These are phyloP conservation scores for Arachnomyces sp. DNA, from an alignment of 2,329 filamentous ascomycete species.

Conservation along the genomic window DNA sequence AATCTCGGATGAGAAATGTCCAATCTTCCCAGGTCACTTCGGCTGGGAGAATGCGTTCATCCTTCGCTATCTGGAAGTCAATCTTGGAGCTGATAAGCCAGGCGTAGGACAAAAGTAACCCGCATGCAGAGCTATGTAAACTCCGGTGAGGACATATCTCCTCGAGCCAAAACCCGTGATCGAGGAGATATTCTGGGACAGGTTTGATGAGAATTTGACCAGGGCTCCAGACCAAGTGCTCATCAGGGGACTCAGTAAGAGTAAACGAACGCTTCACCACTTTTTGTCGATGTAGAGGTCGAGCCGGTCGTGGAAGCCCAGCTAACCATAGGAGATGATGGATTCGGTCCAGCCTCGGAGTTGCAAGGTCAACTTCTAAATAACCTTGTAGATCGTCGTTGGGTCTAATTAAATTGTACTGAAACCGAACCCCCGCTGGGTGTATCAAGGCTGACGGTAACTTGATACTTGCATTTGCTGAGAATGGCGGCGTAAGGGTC, in stretches of 20 bases:
- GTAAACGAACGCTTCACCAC: conserved; percentile 16
- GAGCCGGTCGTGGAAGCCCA: conserved; percentile 15
- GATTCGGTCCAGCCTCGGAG: conserved; percentile 15
- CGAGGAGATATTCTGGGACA: conserved; percentile 18
- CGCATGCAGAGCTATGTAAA: conserved; percentile 24
- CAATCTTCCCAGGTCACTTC: conserved; percentile 24
- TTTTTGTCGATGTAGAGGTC: conserved; percentile 18
- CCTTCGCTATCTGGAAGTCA: conserved; percentile 31
- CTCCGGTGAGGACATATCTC: conserved; percentile 15
- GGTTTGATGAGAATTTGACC: conserved; percentile 21
- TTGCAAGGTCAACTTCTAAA: conserved; percentile 1
- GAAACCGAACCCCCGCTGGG: too few species aligned
- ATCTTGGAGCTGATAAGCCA: conserved; percentile 32
- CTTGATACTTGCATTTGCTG: too few species aligned
- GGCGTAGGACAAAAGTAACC: conserved; percentile 35
- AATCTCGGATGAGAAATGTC: conserved; percentile 1
- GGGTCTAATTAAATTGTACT: too few species aligned
- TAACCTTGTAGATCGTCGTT: too few species aligned
- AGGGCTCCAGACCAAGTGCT: conserved; percentile 20
- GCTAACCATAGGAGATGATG: conserved; percentile 20
- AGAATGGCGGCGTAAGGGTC: too few species aligned
- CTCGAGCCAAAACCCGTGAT: conserved; percentile 15
- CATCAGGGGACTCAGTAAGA: conserved; percentile 18
- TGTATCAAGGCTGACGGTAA: too few species aligned
- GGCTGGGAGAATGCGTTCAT: conserved; percentile 23